These are phyloP conservation scores for Salmacisia buchloeana DNA, from an alignment of 1,284 basidiomycete species.

Conservation along the genomic window DNA sequence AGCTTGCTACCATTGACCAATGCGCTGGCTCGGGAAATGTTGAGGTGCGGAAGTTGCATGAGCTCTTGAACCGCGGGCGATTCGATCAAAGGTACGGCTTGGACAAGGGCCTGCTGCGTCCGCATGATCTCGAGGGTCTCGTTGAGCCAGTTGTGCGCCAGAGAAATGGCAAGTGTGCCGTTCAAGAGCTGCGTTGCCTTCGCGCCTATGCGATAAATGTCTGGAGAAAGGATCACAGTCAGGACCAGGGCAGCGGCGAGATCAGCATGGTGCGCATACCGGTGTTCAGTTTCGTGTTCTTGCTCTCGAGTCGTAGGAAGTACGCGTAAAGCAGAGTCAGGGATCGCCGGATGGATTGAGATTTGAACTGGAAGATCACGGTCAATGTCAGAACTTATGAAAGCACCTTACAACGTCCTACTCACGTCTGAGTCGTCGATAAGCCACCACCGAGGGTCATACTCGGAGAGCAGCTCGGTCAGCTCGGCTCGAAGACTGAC, in stretches of 20 bases:
- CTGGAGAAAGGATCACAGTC: constrained; percentile 54
- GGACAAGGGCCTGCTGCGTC: constrained; percentile 75
- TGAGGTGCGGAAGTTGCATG: constrained; percentile 45
- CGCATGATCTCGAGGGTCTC: constrained; percentile 74
- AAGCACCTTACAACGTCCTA: background rate
- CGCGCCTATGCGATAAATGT: constrained; percentile 29
- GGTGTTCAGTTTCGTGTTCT: constrained; percentile 19
- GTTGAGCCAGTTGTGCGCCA: constrained; percentile 84
- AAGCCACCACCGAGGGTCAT: constrained; percentile 29
- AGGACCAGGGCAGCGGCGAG: constrained; percentile 11
- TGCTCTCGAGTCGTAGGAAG: constrained; percentile 60
- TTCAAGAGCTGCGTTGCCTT: constrained; percentile 60
- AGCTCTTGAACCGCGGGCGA: constrained; percentile 26
- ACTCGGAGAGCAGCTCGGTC: constrained; percentile 12
- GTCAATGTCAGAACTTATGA: background rate
- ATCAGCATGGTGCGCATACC: background rate
- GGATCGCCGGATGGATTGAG: constrained; percentile 34
- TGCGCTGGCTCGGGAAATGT: constrained; percentile 20
- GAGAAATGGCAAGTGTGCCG: constrained; percentile 74
- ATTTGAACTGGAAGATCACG: constrained; percentile 26
- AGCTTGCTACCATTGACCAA: constrained; percentile 23
- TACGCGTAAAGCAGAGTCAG: constrained; percentile 71
- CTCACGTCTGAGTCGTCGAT: constrained; percentile 1
- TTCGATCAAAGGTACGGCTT: constrained; percentile 62
- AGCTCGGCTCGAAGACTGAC: constrained; percentile 51